Conservation (phyloP, 306 rosid genomes). For the Ziziphus jujuba region DNA sequence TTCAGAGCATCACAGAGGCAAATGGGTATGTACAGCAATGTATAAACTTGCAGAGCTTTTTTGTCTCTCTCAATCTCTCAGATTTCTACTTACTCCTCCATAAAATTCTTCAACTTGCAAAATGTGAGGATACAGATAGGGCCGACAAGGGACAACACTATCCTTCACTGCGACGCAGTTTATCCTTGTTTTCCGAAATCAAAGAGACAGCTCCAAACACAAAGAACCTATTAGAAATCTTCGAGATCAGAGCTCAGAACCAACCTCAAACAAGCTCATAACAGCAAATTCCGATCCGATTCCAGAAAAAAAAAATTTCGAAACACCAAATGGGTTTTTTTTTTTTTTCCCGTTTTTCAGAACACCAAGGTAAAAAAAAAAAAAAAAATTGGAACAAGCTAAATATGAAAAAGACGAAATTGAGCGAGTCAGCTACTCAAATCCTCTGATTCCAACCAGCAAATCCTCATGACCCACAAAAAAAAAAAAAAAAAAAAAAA, state of each 20-base stretch:
- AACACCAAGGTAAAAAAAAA: background rate
- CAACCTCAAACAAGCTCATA: constrained; percentile 14
- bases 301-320: constrained; percentile 17
- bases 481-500: no score
- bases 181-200: constrained; percentile 30
- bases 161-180: constrained; percentile 31
- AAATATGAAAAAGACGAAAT: background rate
- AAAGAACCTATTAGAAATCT: constrained; percentile 38
- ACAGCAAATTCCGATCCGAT: constrained; percentile 45
- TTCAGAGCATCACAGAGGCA: constrained; percentile 17
- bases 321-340: background rate
- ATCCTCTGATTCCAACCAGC: constrained; percentile 11
- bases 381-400: constrained; percentile 5
- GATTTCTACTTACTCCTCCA: background rate
- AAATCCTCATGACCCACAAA: constrained; percentile 9
- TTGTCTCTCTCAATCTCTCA: constrained; percentile 11
- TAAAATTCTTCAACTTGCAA: constrained; percentile 7
- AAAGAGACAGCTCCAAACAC: constrained; percentile 44
- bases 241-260: constrained; percentile 54
- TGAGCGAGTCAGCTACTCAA: constrained; percentile 22
- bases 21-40: constrained; percentile 10
- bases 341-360: no score
- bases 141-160: constrained; percentile 27
- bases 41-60: constrained; percentile 15
- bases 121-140: constrained; percentile 13